Evolutionary conservation across 352 stramenopile genomes (phyloP), one percentile per base, ranked within the genome.

Genomic region (Globisporangium barbulae): DNA sequence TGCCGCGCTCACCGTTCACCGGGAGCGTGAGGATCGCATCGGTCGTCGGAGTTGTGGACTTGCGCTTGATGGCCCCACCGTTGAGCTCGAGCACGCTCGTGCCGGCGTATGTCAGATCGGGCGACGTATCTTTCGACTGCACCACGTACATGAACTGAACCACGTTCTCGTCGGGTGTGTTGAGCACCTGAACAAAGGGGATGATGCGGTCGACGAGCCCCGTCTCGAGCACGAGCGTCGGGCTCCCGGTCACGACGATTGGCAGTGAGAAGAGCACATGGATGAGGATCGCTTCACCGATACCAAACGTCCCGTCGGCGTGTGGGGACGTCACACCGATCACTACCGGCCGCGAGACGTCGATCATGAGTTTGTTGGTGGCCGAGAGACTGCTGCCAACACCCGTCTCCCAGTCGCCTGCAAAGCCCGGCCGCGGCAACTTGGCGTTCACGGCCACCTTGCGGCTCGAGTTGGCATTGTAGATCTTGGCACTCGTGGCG

Each of bases 81-180:
- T 89, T 83, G 10, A 90, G 73, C 52, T 88, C 71, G 9, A 93
- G 54, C 0, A 75, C 71, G n/a, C 55, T 78, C 0, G 71, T 78
- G 0, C 68, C 66, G 1, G 71, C 76, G 53, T 93, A 93, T 31
- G 80, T 76, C 10, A 96, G 73, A 45, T 93, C 82, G 0, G 79
- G 75, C 0, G 83, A 78, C 2, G 76, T 91, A 55, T 96, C 88
- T 41, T 76, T 85, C 8, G 79, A 58, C 25, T 92, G 83, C 0
- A 94, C 82, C 12, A 83, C 73, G 65, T 96, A 96, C 17, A 67
- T 71, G 31, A 96, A 96, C 64, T 89, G 73, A 0, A 74, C 70
- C 35, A 88, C 77, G 30, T 68, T 79, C 0, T 68, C 70, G n/a
- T 71, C 68, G 0, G 53, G 63, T 8, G 45, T 56, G 8, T n/a